Percentiles rank a stretch among this genome's conserved stretches.
phyloP scores from a whole-genome alignment of 371 early-diverging fungal species.

The Batkoa obscura region DNA sequence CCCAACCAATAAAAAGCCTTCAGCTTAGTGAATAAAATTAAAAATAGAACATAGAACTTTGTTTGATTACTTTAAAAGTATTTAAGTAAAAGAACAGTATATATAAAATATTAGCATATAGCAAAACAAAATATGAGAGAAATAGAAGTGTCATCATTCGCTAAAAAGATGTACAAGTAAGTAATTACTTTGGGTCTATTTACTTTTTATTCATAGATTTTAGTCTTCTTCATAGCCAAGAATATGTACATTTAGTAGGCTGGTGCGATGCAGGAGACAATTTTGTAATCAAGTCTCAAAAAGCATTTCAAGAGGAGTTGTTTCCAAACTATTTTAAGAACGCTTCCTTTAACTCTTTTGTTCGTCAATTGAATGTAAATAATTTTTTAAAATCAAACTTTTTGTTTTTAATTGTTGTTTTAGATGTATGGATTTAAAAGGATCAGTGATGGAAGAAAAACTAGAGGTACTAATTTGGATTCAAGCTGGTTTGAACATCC shows the following conservation, averaged over 20 bases:
- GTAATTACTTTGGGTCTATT: too few relatives aligned
- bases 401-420: too few relatives aligned
- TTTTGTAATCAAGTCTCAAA: neutral
- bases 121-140: too few relatives aligned
- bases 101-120: too few relatives aligned
- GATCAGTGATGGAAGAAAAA: slow-evolving; percentile 6
- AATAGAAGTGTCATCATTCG: neutral
- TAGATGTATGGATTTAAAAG: slow-evolving; percentile 48
- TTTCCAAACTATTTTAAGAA: slow-evolving; percentile 66
- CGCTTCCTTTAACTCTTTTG: slow-evolving; percentile 68
- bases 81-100: too few relatives aligned
- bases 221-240: neutral
- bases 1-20: too few relatives aligned
- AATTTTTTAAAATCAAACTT: slow-evolving; percentile 14
- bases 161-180: neutral
- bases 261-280: neutral
- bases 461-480: neutral
- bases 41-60: too few relatives aligned
- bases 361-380: slow-evolving; percentile 70
- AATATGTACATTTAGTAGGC: neutral
- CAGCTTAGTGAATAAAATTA: too few relatives aligned
- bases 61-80: too few relatives aligned
- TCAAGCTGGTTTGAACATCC: neutral
- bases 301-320: slow-evolving; percentile 9
- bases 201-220: too few relatives aligned